Conservation (phyloP, 768 basidiomycete species). For the Dacryopinax primogenitus region DNA sequence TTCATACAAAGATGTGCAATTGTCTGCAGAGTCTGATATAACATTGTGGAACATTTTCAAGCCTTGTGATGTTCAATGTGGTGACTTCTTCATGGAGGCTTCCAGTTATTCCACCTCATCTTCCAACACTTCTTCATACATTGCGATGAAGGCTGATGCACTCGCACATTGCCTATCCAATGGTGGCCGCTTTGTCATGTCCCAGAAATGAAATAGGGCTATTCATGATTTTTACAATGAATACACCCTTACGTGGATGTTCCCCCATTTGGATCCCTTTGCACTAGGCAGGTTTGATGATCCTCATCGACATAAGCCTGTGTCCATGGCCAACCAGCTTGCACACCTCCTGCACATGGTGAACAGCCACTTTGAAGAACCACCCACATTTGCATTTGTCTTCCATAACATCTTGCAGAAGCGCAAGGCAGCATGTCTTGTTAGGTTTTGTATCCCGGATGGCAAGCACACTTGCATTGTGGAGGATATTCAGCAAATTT, state of each 20-base stretch:
- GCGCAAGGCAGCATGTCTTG: too few relatives aligned
- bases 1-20: background rate
- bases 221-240: background rate
- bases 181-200: background rate
- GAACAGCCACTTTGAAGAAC: background rate
- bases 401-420: slow-evolving; percentile 9
- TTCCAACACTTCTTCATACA: too few relatives aligned
- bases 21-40: background rate
- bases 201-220: background rate
- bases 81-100: too few relatives aligned
- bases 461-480: background rate
- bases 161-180: background rate
- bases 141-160: too few relatives aligned
- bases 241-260: background rate
- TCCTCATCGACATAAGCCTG: background rate
- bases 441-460: too few relatives aligned
- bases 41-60: background rate
- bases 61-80: too few relatives aligned
- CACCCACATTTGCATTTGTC: background rate
- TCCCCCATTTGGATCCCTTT: background rate
- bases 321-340: background rate
- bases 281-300: background rate
- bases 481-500: background rate
- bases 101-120: too few relatives aligned
- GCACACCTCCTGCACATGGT: background rate